Conservation (phyloP, 352 stramenopile species). For the Peronospora farinosa region DNA sequence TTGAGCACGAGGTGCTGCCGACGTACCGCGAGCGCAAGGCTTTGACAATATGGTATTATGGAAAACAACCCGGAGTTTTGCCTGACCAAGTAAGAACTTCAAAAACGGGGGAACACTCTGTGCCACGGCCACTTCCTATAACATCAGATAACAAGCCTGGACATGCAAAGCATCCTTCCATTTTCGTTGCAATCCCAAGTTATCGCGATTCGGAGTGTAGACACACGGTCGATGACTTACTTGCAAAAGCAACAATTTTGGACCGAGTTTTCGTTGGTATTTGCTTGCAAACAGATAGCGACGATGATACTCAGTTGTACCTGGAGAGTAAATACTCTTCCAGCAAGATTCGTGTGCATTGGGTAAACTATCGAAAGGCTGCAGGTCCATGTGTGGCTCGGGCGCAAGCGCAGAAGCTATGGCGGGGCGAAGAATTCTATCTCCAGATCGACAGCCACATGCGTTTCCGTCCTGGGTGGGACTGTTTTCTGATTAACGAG, state of each 20-base stretch:
- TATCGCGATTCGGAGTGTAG: constrained; percentile 89
- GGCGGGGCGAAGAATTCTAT: constrained; percentile 80
- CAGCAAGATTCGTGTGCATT: constrained; percentile 39
- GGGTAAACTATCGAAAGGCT: constrained; percentile 68
- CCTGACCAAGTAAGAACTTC: background rate
- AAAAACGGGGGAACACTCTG: background rate
- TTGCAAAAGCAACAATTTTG: constrained; percentile 53
- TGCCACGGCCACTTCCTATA: constrained; percentile 7
- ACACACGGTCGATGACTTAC: constrained; percentile 76
- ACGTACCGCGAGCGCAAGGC: constrained; percentile 80
- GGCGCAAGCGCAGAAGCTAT: constrained; percentile 71
- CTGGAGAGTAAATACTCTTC: constrained; percentile 33
- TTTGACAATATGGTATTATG: constrained; percentile 93
- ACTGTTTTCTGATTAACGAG: constrained; percentile 84
- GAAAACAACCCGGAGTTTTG: constrained; percentile 18
- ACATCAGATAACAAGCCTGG: background rate
- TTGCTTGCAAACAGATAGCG: constrained; percentile 76
- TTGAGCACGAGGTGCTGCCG: constrained; percentile 89
- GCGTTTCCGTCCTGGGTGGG: constrained; percentile 79
- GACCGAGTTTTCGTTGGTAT: constrained; percentile 80
- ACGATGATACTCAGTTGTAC: constrained; percentile 36
- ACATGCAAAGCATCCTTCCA: constrained; percentile 31
- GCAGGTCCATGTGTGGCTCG: constrained; percentile 89
- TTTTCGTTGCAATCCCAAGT: constrained; percentile 92
- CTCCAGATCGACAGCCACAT: constrained; percentile 96